Evolutionary conservation across 2,329 filamentous ascomycete genomes (phyloP).

Genomic region (Pseudonectria buxi): DNA sequence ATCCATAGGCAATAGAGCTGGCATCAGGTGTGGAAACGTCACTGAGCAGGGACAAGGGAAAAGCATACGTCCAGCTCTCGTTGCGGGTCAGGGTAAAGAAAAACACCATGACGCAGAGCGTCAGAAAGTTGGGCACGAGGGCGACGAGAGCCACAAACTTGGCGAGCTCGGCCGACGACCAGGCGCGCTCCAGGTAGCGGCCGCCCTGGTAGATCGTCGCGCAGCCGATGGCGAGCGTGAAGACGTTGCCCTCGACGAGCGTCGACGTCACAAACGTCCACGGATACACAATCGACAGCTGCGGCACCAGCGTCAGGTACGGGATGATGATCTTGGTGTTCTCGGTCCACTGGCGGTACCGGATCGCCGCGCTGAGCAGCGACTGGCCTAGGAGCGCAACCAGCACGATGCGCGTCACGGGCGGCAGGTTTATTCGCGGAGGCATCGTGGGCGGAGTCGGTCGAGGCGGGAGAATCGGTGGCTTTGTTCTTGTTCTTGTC

Average conservation of each 20-base stretch:
- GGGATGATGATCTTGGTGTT: constrained; percentile 66
- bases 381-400: constrained; percentile 70
- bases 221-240: constrained; percentile 72
- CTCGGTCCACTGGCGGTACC: constrained; percentile 61
- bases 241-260: constrained; percentile 87
- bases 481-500: constrained; percentile 4
- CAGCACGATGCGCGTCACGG: constrained; percentile 78
- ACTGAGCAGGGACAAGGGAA: constrained; percentile 2
- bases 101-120: constrained; percentile 66
- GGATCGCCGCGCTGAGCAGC: constrained; percentile 71
- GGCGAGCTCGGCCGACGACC: constrained; percentile 85
- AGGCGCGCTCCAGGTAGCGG: constrained; percentile 89
- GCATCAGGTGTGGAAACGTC: not conserved
- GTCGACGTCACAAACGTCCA: constrained; percentile 88
- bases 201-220: constrained; percentile 85
- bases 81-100: constrained; percentile 64
- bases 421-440: constrained; percentile 83
- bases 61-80: constrained; percentile 60
- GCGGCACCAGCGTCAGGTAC: constrained; percentile 81
- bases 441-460: constrained; percentile 50
- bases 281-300: constrained; percentile 76
- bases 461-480: no score
- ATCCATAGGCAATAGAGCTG: not conserved
- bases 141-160: constrained; percentile 78
- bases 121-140: constrained; percentile 72